These are phyloP conservation scores for Termitomyces sp. DNA, from an alignment of 768 basidiomycete species.

Conservation along the genomic window DNA sequence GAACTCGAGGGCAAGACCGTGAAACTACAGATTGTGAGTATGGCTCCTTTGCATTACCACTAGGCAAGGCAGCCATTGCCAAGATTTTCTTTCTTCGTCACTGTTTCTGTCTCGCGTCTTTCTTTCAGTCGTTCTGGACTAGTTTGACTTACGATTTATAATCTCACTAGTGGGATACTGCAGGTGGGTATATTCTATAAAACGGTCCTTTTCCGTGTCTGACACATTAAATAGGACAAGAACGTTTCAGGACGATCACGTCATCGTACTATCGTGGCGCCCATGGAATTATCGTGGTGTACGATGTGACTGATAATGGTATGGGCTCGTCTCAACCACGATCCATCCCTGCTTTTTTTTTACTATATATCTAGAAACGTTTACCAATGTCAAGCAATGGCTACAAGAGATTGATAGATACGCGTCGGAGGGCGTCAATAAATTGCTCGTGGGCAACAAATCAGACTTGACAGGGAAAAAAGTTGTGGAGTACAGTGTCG, in stretches of 20 bases:
- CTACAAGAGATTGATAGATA: conserved; percentile 91
- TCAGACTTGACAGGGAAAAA: conserved; percentile 97
- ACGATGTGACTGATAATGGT: conserved; percentile 96
- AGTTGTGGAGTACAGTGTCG: conserved; percentile 84
- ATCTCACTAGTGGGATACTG: conserved; percentile 87
- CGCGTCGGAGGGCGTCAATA: conserved; percentile 98
- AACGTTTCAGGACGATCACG: conserved; percentile 98
- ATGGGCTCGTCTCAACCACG: conserved; percentile 10
- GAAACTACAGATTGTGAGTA: conserved; percentile 94
- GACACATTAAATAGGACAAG: conserved; percentile 60
- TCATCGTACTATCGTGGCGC: conserved; percentile 99
- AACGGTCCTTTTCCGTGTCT: conserved; percentile 7
- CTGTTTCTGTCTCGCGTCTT: background rate
- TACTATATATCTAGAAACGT: conserved; percentile 63
- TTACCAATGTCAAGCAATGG: conserved; percentile 95
- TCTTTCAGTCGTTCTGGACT: background rate
- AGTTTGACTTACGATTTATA: conserved; percentile 16
- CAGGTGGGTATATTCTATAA: conserved; percentile 45
- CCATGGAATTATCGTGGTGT: conserved; percentile 98
- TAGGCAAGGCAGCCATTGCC: background rate
- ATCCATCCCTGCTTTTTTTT: background rate
- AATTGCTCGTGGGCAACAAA: conserved; percentile 97
- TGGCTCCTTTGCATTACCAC: conserved; percentile 9
- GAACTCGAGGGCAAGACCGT: conserved; percentile 98
- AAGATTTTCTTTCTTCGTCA: background rate